Percentiles rank a stretch among this genome's conserved stretches.
These are phyloP conservation scores for Rugosomyces carneus DNA, from an alignment of 1,284 basidiomycete species.

Conservation along the genomic window DNA sequence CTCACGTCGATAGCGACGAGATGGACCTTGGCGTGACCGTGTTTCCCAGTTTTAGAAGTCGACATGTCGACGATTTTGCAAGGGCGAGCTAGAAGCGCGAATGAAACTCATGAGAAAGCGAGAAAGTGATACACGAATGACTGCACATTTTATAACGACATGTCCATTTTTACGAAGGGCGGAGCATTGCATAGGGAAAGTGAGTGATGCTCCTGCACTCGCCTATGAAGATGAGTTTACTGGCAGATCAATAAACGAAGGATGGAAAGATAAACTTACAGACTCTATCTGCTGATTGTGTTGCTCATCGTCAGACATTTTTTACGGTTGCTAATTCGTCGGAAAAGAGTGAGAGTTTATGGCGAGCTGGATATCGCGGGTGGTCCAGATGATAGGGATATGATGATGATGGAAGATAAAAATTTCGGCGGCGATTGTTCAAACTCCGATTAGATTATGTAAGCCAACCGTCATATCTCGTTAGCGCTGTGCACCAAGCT, in stretches of 20 bases:
- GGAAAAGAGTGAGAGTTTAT: conserved; percentile 18
- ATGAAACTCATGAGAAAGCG: conserved; percentile 8
- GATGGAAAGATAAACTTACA: conserved; percentile 26
- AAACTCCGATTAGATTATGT: conserved; percentile 32
- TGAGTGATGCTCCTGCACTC: conserved; percentile 79
- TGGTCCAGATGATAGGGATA: conserved; percentile 14
- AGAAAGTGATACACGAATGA: not conserved
- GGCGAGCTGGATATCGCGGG: conserved; percentile 18
- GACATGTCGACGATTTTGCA: conserved; percentile 99
- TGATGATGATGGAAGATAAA: conserved; percentile 20
- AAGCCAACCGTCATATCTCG: conserved; percentile 9
- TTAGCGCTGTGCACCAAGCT: conserved; percentile 3
- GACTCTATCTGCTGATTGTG: conserved; percentile 90
- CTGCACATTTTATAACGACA: conserved; percentile 89
- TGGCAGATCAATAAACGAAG: conserved; percentile 16
- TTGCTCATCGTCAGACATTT: conserved; percentile 86
- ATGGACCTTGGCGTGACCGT: conserved; percentile 99
- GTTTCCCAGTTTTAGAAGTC: conserved; percentile 99
- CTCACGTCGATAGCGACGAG: conserved; percentile 93
- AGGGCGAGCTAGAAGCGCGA: conserved; percentile 65
- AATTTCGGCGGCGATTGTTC: conserved; percentile 26
- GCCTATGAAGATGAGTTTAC: conserved; percentile 35
- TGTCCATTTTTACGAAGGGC: conserved; percentile 92
- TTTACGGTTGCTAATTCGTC: conserved; percentile 21
- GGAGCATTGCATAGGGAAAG: conserved; percentile 97